Conservation (phyloP, 2,329 filamentous ascomycete genomes). For the Phaeosphaeria sp. region DNA sequence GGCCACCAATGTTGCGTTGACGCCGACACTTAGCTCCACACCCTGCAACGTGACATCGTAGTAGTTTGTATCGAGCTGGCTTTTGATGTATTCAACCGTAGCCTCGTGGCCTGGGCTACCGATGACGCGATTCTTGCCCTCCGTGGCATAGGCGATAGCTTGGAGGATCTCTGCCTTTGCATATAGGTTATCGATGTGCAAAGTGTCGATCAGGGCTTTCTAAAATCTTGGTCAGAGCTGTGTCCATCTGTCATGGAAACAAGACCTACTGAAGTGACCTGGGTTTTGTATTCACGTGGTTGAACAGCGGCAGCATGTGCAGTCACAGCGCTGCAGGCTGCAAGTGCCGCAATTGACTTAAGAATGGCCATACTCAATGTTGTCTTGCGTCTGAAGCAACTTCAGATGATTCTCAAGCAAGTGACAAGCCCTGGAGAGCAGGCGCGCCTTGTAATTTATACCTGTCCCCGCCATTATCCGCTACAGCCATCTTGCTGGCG, state of each 20-base stretch:
- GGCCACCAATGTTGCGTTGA: constrained; percentile 35
- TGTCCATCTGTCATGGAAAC: background rate
- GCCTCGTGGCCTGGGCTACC: constrained; percentile 48
- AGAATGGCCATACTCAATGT: constrained; percentile 19
- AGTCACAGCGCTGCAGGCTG: constrained; percentile 24
- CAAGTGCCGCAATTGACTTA: constrained; percentile 30
- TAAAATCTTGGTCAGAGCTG: constrained; percentile 6
- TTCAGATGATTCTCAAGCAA: constrained; percentile 1
- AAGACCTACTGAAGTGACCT: constrained; percentile 33
- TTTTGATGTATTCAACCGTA: constrained; percentile 48
- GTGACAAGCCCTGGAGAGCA: constrained; percentile 1
- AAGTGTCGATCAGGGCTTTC: constrained; percentile 31
- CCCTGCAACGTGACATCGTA: constrained; percentile 46
- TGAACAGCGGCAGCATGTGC: constrained; percentile 30
- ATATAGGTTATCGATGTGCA: constrained; percentile 35
- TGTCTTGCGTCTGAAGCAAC: background rate
- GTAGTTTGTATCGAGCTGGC: constrained; percentile 42
- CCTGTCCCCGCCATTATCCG: background rate
- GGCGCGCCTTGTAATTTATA: constrained; percentile 20
- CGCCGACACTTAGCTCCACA: constrained; percentile 29
- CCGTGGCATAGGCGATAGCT: constrained; percentile 48
- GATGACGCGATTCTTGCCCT: constrained; percentile 50
- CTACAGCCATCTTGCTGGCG: constrained; percentile 2
- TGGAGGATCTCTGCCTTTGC: constrained; percentile 44
- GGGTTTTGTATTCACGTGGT: constrained; percentile 27